phyloP scores from a whole-genome alignment of 2,329 filamentous ascomycete genomes.

The Neofusicoccum sp. region DNA sequence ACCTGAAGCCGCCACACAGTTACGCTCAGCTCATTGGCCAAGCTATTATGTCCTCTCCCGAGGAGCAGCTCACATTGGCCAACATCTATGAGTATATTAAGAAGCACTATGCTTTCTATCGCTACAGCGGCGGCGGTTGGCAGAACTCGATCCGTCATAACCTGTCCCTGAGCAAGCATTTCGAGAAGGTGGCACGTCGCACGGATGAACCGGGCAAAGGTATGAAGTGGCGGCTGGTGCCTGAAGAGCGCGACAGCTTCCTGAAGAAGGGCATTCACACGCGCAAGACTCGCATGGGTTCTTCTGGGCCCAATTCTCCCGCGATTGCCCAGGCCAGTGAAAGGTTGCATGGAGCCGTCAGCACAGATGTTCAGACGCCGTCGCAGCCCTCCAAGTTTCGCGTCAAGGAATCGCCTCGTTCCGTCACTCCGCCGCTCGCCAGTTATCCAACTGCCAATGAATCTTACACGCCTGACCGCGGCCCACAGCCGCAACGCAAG shows the following conservation, averaged over 20 bases:
- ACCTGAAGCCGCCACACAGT: slow-evolving; percentile 93
- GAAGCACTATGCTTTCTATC: slow-evolving; percentile 89
- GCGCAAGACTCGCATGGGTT: slow-evolving; percentile 49
- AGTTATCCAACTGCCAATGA: slow-evolving; percentile 53
- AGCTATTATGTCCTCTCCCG: slow-evolving; percentile 83
- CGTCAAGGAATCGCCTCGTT: slow-evolving; percentile 47
- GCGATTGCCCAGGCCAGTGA: slow-evolving; percentile 52
- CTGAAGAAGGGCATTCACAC: slow-evolving; percentile 65
- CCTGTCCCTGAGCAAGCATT: slow-evolving; percentile 89
- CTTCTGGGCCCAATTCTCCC: slow-evolving; percentile 72
- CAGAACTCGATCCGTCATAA: slow-evolving; percentile 97
- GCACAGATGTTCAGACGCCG: slow-evolving; percentile 11
- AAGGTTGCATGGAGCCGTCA: slow-evolving; percentile 48
- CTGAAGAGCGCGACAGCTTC: slow-evolving; percentile 85
- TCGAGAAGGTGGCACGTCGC: slow-evolving; percentile 87
- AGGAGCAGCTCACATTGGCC: slow-evolving; percentile 86
- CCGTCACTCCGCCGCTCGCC: slow-evolving; percentile 50
- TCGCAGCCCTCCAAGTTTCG: slow-evolving; percentile 26
- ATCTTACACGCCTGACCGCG: slow-evolving; percentile 58
- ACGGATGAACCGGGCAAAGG: slow-evolving; percentile 97
- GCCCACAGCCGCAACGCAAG: slow-evolving; percentile 42
- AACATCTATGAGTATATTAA: slow-evolving; percentile 96
- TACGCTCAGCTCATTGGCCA: slow-evolving; percentile 98
- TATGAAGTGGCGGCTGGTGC: slow-evolving; percentile 97
- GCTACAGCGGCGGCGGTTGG: slow-evolving; percentile 84